Evolutionary conservation across 2,329 filamentous ascomycete genomes (phyloP).

Genomic region (Cladophialophora exuberans): DNA sequence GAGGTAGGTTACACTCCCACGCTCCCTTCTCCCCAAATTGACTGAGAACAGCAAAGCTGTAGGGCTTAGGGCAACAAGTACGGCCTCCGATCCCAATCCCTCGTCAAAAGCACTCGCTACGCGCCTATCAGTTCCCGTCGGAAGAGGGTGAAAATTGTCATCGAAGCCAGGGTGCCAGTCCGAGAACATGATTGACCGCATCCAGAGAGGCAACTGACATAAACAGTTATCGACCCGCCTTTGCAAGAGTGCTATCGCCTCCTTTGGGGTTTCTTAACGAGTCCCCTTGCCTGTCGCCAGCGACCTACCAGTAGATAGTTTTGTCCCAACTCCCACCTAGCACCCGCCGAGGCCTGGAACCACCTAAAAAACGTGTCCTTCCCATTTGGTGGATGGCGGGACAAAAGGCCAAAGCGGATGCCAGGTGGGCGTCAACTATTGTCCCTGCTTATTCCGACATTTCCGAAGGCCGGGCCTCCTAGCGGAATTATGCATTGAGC

Average conservation of each 20-base stretch:
- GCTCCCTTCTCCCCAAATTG: background rate
- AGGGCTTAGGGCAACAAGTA: slow-evolving; percentile 12
- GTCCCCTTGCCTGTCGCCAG: too few species aligned
- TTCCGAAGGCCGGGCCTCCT: background rate
- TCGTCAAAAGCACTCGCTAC: background rate
- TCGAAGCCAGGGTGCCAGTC: too few species aligned
- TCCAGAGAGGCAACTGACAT: too few species aligned
- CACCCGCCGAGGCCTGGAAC: too few species aligned
- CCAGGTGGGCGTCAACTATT: background rate
- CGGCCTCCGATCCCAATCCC: slow-evolving; percentile 12
- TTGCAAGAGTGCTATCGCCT: too few species aligned
- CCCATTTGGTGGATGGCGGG: background rate
- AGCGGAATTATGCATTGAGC: background rate
- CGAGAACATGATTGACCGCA: too few species aligned
- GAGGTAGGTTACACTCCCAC: slow-evolving; percentile 3
- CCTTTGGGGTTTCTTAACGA: too few species aligned
- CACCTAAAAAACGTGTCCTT: too few species aligned
- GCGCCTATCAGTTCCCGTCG: background rate
- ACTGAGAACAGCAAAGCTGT: slow-evolving; percentile 14
- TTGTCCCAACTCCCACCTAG: too few species aligned
- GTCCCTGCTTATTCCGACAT: slow-evolving; percentile 6
- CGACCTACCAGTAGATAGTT: too few species aligned
- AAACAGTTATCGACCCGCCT: too few species aligned
- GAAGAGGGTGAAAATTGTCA: too few species aligned
- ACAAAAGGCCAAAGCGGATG: slow-evolving; percentile 1